Conservation (phyloP, 1,284 basidiomycete species). For the Irpex lacteus region DNA sequence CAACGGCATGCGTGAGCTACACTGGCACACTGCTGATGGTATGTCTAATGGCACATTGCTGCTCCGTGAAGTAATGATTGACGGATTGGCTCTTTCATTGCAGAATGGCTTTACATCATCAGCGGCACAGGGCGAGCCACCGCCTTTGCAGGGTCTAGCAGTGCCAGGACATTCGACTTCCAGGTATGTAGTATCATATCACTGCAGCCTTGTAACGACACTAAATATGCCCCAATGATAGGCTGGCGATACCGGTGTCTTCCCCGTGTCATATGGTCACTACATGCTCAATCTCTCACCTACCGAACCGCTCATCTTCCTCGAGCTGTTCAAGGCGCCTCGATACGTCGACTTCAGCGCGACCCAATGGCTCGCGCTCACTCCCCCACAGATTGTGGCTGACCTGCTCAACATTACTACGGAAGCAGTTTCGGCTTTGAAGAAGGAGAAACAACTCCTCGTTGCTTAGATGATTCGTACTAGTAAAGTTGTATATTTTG, state of each 20-base stretch:
- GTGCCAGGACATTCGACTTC: slow-evolving; percentile 27
- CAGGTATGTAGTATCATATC: slow-evolving; percentile 14
- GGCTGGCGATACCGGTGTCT: slow-evolving; percentile 27
- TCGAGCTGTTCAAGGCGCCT: slow-evolving; percentile 27
- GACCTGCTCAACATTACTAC: slow-evolving; percentile 29
- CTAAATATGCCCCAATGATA: background rate
- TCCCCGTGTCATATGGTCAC: slow-evolving; percentile 26
- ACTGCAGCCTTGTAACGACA: background rate
- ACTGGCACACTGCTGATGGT: slow-evolving; percentile 27
- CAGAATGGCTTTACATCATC: slow-evolving; percentile 29
- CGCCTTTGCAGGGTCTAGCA: slow-evolving; percentile 24
- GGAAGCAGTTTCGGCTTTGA: slow-evolving; percentile 20
- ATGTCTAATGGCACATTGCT: background rate
- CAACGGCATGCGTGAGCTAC: slow-evolving; percentile 26
- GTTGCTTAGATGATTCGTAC: slow-evolving; percentile 17
- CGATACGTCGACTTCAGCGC: slow-evolving; percentile 26
- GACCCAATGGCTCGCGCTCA: slow-evolving; percentile 32
- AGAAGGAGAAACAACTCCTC: slow-evolving; percentile 28
- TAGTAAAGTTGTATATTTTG: background rate
- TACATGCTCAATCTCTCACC: slow-evolving; percentile 29
- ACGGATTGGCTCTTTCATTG: background rate
- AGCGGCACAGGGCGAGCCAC: slow-evolving; percentile 25
- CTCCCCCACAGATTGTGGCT: slow-evolving; percentile 31
- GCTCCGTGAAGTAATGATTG: background rate
- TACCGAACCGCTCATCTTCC: slow-evolving; percentile 27